Base-by-base conservation (phyloP, 768 basidiomycete species). In the Antrodiella citrinella region DNA sequence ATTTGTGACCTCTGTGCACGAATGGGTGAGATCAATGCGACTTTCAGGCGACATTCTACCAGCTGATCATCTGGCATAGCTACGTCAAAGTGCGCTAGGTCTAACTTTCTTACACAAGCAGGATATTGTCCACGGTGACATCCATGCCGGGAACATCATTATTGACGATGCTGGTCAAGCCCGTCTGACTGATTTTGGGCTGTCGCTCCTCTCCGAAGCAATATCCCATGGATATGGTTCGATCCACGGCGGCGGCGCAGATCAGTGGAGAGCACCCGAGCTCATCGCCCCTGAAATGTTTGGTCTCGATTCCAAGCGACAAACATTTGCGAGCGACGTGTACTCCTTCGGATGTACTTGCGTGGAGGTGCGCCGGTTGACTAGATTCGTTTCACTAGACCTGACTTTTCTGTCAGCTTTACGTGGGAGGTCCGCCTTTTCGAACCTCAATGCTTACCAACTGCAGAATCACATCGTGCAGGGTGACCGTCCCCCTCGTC, bases 281-380 rank as follows among this genome's bases (percentile, higher is more conserved):
- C 41, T 49, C 11, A 49, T 49, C 13, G 18, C n/a, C 38, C 48
- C 48, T 7, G 48, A 49, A 15, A 5, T 22, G 43, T 49, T 38
- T 43, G 40, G 40, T 4, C 4, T 43, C 4, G 7, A 23, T 7
- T 38, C 48, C 11, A 49, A 9, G 20, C 11, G 39, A 10, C 48
- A 35, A n/a, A 49, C 48, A 5, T 41, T 23, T 20, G 20, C 22
- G 20, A 49, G 48, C 40, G 48, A 49, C 40, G 21, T 49, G 19
- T 49, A 49, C 40, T 40, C 48, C 4, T 49, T 42, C 15, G 48
- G n/a, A n/a, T n/a, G n/a, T n/a, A n/a, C n/a, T n/a, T n/a, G n/a
- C n/a, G n/a, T n/a, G n/a, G n/a, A n/a, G n/a, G n/a, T n/a, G n/a
- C n/a, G n/a, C n/a, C n/a, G n/a, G n/a, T n/a, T n/a, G n/a, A n/a